phyloP scores from a whole-genome alignment of 257 asterid species.

The Cinchona pubescens region DNA sequence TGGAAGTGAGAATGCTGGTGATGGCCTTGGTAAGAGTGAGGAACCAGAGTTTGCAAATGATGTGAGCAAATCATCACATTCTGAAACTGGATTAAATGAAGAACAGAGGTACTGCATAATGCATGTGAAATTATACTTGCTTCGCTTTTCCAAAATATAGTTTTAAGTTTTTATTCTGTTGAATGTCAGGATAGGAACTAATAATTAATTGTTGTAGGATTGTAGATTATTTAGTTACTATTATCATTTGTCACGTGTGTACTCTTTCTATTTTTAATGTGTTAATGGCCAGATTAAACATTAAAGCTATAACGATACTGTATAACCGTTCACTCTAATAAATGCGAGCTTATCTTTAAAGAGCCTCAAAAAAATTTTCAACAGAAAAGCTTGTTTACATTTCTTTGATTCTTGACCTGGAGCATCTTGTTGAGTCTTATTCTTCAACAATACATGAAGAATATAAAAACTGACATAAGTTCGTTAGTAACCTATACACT shows the following conservation, averaged over 20 bases:
- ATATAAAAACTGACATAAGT: not conserved
- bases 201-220: not conserved
- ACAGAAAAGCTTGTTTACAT: not conserved
- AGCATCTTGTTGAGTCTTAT: not conserved
- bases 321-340: not conserved
- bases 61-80: constrained; percentile 50
- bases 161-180: not conserved
- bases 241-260: not conserved
- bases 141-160: not conserved
- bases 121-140: not conserved
- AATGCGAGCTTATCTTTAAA: not conserved
- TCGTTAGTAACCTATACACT: too few relatives aligned
- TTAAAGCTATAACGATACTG: not conserved
- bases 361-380: not conserved
- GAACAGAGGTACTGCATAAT: constrained; percentile 59
- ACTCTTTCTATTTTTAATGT: too few relatives aligned
- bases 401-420: not conserved
- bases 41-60: constrained; percentile 55
- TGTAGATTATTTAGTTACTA: not conserved
- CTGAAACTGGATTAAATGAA: constrained; percentile 68
- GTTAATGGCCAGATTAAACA: too few relatives aligned
- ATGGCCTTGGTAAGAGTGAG: constrained; percentile 36
- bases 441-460: not conserved
- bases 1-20: constrained; percentile 81
- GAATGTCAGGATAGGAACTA: not conserved